A percentile compares a stretch with the other conserved stretches of the same genome.
Conservation (phyloP, 352 stramenopile genomes). For the Nothophytophthora sp. region DNA sequence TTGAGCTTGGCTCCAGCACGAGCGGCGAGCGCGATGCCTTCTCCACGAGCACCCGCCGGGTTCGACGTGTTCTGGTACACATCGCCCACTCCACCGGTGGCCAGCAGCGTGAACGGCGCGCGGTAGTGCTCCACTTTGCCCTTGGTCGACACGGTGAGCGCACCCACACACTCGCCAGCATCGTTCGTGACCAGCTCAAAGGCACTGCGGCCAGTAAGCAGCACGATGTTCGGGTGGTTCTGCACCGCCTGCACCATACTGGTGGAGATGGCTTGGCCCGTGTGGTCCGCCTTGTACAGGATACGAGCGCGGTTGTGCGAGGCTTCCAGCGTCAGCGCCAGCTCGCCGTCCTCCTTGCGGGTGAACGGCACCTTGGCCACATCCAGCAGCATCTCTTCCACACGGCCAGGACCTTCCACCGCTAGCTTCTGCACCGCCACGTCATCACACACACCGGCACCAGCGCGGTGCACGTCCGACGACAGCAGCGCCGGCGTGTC, state of each 20-base stretch:
- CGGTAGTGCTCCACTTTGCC: constrained; percentile 66
- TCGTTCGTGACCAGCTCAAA: constrained; percentile 81
- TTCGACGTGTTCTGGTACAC: constrained; percentile 97
- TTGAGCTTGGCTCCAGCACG: constrained; percentile 72
- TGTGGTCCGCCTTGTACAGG: constrained; percentile 94
- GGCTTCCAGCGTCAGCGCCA: constrained; percentile 87
- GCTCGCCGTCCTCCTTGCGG: constrained; percentile 56
- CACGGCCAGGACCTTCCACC: constrained; percentile 83
- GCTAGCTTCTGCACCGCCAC: constrained; percentile 93
- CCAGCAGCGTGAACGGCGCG: constrained; percentile 89
- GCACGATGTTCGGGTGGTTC: constrained; percentile 79
- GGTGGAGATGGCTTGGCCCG: constrained; percentile 91
- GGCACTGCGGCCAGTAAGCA: constrained; percentile 72
- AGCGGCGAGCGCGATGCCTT: constrained; percentile 79
- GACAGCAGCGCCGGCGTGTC: constrained; percentile 88
- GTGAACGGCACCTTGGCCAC: constrained; percentile 91
- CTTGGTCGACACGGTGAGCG: constrained; percentile 62
- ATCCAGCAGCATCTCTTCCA: constrained; percentile 92
- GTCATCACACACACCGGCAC: constrained; percentile 91
- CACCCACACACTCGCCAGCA: constrained; percentile 63
- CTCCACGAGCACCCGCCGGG: constrained; percentile 74
- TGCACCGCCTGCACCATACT: constrained; percentile 88
- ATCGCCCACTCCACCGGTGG: constrained; percentile 91
- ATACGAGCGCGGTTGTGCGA: constrained; percentile 94
- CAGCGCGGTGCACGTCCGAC: constrained; percentile 89